Conservation (phyloP, 768 basidiomycete species). For the Mycena epipterygia region DNA sequence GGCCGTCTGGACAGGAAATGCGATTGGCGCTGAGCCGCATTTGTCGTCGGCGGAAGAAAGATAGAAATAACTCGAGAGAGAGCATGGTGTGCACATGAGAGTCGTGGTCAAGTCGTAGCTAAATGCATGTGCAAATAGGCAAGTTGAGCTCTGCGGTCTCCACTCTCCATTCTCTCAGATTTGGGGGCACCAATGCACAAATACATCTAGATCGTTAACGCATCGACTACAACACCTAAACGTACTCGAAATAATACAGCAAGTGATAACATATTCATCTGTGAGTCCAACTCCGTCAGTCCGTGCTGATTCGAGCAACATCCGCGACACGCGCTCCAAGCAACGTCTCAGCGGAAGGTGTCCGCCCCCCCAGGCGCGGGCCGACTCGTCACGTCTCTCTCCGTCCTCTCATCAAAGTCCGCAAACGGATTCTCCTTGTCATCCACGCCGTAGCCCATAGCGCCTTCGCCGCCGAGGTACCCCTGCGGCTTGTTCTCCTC, state of each 20-base stretch:
- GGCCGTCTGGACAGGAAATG: too few relatives aligned
- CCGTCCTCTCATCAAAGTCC: constrained; percentile 60
- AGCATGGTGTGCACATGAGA: too few relatives aligned
- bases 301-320: neutral
- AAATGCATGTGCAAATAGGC: too few relatives aligned
- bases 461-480: constrained; percentile 53
- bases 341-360: constrained; percentile 36
- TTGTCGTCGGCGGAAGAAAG: too few relatives aligned
- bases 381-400: constrained; percentile 60
- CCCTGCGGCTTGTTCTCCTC: constrained; percentile 61
- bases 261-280: neutral
- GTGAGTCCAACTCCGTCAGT: neutral
- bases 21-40: too few relatives aligned
- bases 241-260: constrained; percentile 1
- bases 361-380: constrained; percentile 52
- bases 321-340: neutral
- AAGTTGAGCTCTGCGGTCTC: too few relatives aligned
- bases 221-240: neutral
- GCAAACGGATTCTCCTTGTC: constrained; percentile 69
- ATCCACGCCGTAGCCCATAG: constrained; percentile 47
- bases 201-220: neutral
- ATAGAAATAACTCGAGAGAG: too few relatives aligned
- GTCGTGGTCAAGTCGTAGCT: too few relatives aligned
- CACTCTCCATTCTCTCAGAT: too few relatives aligned
- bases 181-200: neutral